These are phyloP conservation scores for Aspergillus coremiiformis DNA, from an alignment of 495 filamentous ascomycete species.

Conservation along the genomic window DNA sequence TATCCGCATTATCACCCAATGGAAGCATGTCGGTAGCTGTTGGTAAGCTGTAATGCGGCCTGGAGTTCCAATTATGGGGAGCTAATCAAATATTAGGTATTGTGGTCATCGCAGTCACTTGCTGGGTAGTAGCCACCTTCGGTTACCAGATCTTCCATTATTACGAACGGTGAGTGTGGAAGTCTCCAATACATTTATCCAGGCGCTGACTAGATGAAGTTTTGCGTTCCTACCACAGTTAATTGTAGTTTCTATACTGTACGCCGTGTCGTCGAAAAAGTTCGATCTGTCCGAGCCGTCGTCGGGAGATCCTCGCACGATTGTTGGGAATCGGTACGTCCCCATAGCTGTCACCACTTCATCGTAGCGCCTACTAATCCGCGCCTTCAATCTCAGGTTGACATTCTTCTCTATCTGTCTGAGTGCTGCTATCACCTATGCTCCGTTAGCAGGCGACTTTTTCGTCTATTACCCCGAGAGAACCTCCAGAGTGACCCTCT, in stretches of 20 bases:
- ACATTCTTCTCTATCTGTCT: constrained; percentile 64
- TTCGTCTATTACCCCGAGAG: constrained; percentile 59
- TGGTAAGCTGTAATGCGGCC: constrained; percentile 26
- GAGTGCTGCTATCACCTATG: constrained; percentile 56
- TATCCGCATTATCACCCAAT: constrained; percentile 60
- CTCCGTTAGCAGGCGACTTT: constrained; percentile 53
- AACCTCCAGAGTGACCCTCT: constrained; percentile 34
- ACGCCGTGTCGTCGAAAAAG: constrained; percentile 55
- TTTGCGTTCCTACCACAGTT: constrained; percentile 64
- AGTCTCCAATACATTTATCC: neutral
- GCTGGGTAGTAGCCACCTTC: constrained; percentile 62
- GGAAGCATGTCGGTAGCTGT: constrained; percentile 58
- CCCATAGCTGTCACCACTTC: neutral
- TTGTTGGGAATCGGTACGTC: constrained; percentile 46
- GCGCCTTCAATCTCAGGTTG: constrained; percentile 26
- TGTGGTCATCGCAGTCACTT: constrained; percentile 58
- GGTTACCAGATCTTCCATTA: constrained; percentile 65
- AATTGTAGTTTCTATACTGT: constrained; percentile 57
- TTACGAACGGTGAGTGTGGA: constrained; percentile 54
- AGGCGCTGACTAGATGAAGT: constrained; percentile 24
- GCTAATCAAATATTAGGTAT: constrained; percentile 42
- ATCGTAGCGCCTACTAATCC: neutral
- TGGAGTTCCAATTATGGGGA: neutral
- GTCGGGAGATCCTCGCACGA: constrained; percentile 41
- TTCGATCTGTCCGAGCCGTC: constrained; percentile 53